A percentile compares a stretch with the other conserved stretches of the same genome.
These are phyloP conservation scores for Sporobolomyces phaffii DNA, from an alignment of 768 basidiomycete species.

Conservation along the genomic window DNA sequence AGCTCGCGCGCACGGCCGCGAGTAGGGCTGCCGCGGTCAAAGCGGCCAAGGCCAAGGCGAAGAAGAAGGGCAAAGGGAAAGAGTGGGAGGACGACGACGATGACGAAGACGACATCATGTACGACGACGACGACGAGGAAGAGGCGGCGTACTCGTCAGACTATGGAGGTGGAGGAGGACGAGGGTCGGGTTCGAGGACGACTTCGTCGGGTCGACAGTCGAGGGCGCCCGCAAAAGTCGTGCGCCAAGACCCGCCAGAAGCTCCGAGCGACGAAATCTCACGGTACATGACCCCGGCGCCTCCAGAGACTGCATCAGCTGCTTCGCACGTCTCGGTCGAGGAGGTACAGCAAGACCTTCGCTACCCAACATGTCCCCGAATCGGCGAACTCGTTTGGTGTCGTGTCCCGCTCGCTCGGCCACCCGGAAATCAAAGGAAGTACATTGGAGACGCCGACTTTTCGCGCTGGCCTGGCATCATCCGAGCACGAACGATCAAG, in stretches of 20 bases:
- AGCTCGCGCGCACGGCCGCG: background rate
- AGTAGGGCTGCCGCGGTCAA: background rate
- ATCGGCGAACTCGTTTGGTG: constrained; percentile 35
- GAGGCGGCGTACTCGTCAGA: background rate
- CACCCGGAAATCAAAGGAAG: background rate
- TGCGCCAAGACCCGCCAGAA: background rate
- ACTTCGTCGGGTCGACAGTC: constrained; percentile 10
- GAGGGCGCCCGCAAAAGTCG: background rate
- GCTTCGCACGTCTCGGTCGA: background rate
- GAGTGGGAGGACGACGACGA: constrained; percentile 7
- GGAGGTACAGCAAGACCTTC: constrained; percentile 16
- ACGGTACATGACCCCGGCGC: background rate
- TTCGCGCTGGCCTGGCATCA: constrained; percentile 32
- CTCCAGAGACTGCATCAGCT: background rate
- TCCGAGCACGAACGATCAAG: constrained; percentile 6
- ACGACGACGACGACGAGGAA: constrained; percentile 8
- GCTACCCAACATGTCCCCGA: background rate
- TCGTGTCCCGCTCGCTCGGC: constrained; percentile 22
- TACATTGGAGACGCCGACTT: constrained; percentile 14
- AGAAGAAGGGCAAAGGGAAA: background rate
- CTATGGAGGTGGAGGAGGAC: background rate
- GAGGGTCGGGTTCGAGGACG: background rate
- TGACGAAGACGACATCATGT: background rate
- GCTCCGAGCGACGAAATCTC: background rate
- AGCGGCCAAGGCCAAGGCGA: background rate